Evolutionary conservation across 306 rosid species (phyloP), one percentile per base, ranked within the genome.

Genomic region (Amphicarpaea edgeworthii): DNA sequence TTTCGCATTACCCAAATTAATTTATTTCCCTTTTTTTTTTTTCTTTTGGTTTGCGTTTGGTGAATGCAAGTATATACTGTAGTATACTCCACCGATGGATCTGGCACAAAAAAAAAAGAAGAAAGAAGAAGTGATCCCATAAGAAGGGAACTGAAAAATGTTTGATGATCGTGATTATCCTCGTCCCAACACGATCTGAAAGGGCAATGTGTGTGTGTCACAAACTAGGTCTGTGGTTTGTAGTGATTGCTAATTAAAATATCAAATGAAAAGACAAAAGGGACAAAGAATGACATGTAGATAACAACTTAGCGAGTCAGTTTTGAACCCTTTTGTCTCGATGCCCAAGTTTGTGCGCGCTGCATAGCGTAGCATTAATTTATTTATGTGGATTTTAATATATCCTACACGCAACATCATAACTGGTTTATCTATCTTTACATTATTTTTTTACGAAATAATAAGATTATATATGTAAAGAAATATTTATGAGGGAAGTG

Each of bases 111-210:
- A 58, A 20, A 28, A 12, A 14, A 12, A 24, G 1, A 12, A 41
- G 15, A n/a, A n/a, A n/a, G n/a, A n/a, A n/a, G n/a, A n/a, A n/a
- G n/a, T n/a, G n/a, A 73, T 32, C 63, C 73, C 37, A 1, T 43
- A 64, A 32, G 83, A 79, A 42, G 42, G 86, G 65, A 63, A 73
- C 71, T 69, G 9, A 37, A 68, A 30, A 68, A 75, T 17, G 62
- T 67, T 77, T 47, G 79, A 84, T 41, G 67, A 77, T 63, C 51
- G 68, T 77, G 55, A n/a, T n/a, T n/a, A 66, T 76, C 45, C 71
- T 61, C 78, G 88, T 75, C 90, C 88, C 93, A 84, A 66, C 47
- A 76, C 78, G 76, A 81, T 81, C 76, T 79, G 85, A 88, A 87
- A 81, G 87, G 87, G 55, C 90, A 83, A 72, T 21, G 12, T 26